Conservation (phyloP, 768 basidiomycete genomes). For the Xerocomus potaroensis region DNA sequence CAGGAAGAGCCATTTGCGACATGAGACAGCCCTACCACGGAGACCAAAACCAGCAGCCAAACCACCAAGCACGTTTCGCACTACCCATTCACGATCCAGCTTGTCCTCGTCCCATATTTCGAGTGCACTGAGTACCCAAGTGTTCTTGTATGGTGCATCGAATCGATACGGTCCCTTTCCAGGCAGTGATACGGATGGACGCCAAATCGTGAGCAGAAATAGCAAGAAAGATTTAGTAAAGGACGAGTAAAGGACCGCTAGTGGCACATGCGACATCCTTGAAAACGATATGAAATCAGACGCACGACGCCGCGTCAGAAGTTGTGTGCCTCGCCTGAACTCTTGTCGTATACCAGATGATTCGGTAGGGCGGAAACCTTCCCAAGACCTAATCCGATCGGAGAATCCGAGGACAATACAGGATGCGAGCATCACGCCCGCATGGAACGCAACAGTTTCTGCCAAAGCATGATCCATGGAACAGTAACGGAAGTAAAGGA, state of each 20-base stretch:
- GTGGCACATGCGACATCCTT: conserved; percentile 69
- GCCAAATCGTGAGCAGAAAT: conserved; percentile 80
- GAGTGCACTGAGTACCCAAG: conserved; percentile 39
- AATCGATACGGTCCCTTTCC: conserved; percentile 18
- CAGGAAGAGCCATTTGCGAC: not conserved
- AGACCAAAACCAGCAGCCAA: conserved; percentile 86
- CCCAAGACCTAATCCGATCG: conserved; percentile 33
- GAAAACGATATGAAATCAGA: not conserved
- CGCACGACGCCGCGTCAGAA: too few relatives aligned
- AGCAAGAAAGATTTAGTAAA: conserved; percentile 80
- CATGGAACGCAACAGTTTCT: conserved; percentile 78
- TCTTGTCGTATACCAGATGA: conserved; percentile 55
- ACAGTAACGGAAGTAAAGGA: not conserved
- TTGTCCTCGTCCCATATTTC: conserved; percentile 66
- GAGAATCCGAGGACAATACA: conserved; percentile 45
- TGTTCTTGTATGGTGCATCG: conserved; percentile 30
- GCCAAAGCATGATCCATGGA: not conserved
- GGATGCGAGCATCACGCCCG: conserved; percentile 57
- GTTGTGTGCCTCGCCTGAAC: conserved; percentile 44
- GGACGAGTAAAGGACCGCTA: conserved; percentile 81
- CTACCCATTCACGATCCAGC: conserved; percentile 78
- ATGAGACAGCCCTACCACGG: conserved; percentile 48
- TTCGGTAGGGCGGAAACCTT: conserved; percentile 9
- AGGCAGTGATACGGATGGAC: conserved; percentile 36
- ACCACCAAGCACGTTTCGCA: conserved; percentile 78